A percentile compares a stretch with the other conserved stretches of the same genome.
These are phyloP conservation scores for Blastobotrys mokoenaii DNA, from an alignment of 805 yeast species.

Conservation along the genomic window DNA sequence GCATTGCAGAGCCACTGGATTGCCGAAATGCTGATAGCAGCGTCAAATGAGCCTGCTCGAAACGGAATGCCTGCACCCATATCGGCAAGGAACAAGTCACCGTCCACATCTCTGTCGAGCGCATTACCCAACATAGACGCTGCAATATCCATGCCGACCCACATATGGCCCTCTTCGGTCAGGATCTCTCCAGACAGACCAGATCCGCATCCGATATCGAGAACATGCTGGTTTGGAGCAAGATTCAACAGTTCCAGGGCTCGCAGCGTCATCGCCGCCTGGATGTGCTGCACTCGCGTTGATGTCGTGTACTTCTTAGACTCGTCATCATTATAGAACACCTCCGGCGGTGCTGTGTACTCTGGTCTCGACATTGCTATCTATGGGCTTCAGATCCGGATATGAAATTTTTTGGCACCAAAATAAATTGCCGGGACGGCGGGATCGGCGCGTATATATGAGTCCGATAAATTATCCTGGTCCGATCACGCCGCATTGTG, in stretches of 20 bases:
- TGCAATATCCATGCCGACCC: slow-evolving; percentile 96
- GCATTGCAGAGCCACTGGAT: slow-evolving; percentile 99
- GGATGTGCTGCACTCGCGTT: slow-evolving; percentile 96
- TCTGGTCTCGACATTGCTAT: slow-evolving; percentile 85
- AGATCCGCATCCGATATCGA: slow-evolving; percentile 96
- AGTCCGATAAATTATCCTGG: not conserved
- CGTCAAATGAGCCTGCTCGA: slow-evolving; percentile 93
- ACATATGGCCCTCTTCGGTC: slow-evolving; percentile 84
- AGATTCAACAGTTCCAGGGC: slow-evolving; percentile 82
- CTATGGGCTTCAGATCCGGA: not conserved
- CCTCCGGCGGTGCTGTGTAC: slow-evolving; percentile 92
- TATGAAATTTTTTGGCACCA: not conserved
- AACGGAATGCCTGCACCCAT: slow-evolving; percentile 93
- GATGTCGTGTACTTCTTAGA: slow-evolving; percentile 85
- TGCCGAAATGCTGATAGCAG: slow-evolving; percentile 89
- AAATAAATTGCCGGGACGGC: not conserved
- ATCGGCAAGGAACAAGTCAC: slow-evolving; percentile 85
- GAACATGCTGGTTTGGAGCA: slow-evolving; percentile 54
- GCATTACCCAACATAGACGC: slow-evolving; percentile 96
- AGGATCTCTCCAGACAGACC: slow-evolving; percentile 92
- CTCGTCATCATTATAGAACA: slow-evolving; percentile 86
- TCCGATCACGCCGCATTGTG: not conserved
- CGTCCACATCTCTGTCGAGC: slow-evolving; percentile 83
- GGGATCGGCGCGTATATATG: not conserved
- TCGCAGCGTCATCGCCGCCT: slow-evolving; percentile 93